These are phyloP conservation scores for Ophiocytium majus DNA, from an alignment of 352 stramenopile genomes.

Conservation along the genomic window DNA sequence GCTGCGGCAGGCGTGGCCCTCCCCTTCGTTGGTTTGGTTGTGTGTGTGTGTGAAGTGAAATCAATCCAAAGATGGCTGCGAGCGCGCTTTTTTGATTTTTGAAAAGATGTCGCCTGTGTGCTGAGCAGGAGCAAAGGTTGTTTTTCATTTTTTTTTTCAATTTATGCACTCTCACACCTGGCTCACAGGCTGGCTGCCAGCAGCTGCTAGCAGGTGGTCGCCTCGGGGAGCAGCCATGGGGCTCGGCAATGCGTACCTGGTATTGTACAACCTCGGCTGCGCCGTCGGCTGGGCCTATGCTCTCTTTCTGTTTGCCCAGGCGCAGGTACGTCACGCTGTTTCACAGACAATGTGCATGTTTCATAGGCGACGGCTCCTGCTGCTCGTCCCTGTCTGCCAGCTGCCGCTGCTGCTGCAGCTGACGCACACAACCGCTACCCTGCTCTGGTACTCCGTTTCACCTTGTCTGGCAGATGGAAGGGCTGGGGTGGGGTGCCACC, in stretches of 20 bases:
- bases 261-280: slow-evolving; percentile 69
- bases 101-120: too few relatives aligned
- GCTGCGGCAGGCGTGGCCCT: too few relatives aligned
- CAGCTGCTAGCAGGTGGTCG: too few relatives aligned
- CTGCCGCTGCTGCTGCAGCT: slow-evolving; percentile 77
- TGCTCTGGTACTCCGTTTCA: slow-evolving; percentile 15
- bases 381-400: slow-evolving; percentile 69
- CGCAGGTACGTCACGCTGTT: slow-evolving; percentile 36
- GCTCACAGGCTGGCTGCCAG: too few relatives aligned
- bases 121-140: too few relatives aligned
- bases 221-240: neutral
- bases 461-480: slow-evolving; percentile 15
- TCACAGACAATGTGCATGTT: neutral
- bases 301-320: slow-evolving; percentile 50
- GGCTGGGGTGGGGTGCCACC: neutral
- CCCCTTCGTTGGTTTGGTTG: too few relatives aligned
- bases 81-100: too few relatives aligned
- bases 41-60: too few relatives aligned
- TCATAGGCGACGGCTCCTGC: slow-evolving; percentile 48
- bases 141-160: too few relatives aligned
- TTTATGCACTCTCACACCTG: too few relatives aligned
- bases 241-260: slow-evolving; percentile 62
- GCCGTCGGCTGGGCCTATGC: slow-evolving; percentile 67
- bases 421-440: neutral
- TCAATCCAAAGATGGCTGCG: too few relatives aligned